Evolutionary conservation across 257 asterid species (phyloP), one percentile per base, ranked within the genome.

Genomic region (Solanum sparsipilum): DNA sequence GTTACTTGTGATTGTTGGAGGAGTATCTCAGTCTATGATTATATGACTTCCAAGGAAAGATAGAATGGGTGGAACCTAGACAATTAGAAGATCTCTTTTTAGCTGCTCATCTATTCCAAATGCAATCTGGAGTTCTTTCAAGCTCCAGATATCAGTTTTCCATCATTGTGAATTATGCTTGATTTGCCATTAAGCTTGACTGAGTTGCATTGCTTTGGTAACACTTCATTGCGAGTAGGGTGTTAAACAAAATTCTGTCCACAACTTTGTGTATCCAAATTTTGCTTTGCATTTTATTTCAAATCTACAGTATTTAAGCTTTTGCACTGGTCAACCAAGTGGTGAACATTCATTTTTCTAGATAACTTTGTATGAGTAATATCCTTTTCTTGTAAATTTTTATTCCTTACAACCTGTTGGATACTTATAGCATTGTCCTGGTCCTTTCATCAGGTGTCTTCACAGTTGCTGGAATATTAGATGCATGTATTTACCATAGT

Each of bases 381-480:
- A 41, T 48, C 13, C 13, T 4, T 38, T 21, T 44, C 63, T 44
- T 46, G 46, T 41, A 31, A 46, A 25, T 29, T 16, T 31, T 72
- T 27, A 6, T n/a, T 36, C 74, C 68, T 16, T 70, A 86, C 88
- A 6, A 41, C 25, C 72, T 15, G 29, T 73, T 44, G 48, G 68
- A 70, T 71, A 41, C 86, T 71, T 70, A 86, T 20, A 31, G 58
- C 48, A 82, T 52, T 25, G n/a, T 63, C 9, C 11, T 18, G 78
- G 29, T 4, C 84, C 48, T 68, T 39, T 67, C 34, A 39, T 86
- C 93, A 97, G 99, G 99, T 84, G 89, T 94, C 60, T 97, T 96
- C 88, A 95, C 99, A 8, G 96, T 97, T 84, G 99, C 99, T 29
- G 99, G 99, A 84, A 95, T 97, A 83, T 91, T 96, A 82, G 99